Base-by-base conservation (phyloP, 192 early-diverging fungal genomes). In the Allomyces macrogynus region DNA sequence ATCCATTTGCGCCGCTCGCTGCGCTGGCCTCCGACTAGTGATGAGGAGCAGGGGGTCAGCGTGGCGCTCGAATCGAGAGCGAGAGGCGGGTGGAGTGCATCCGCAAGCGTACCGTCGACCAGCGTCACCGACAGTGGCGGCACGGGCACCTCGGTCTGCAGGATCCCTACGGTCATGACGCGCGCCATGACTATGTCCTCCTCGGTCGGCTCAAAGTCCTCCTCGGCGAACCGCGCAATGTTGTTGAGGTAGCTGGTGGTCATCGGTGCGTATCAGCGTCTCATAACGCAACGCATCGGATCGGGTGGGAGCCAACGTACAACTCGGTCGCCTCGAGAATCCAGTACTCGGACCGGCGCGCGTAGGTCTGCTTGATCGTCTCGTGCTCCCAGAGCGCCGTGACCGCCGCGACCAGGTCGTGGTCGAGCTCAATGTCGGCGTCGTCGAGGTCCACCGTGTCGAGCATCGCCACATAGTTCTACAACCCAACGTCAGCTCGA, bases 181-280 rank as follows among this genome's bases (percentile, higher is more conserved):
- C 64, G 64, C 16, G 64, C 64, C 64, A 65, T 65, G 60, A 65
- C 32, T 8, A 18, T 32, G 22, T 65, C 64, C 64, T 65, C 64
- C 22, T 65, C 64, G 44, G 25, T 65, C 60, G 64, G 64, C 60
- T 65, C 64, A 65, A 65, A 65, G 32, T 65, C 64, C 24, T 65
- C 64, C 25, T 65, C 44, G 24, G 60, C 60, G n/a, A 65, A 65
- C 24, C 64, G 44, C 25, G 44, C 25, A 54, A 65, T 24, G 60
- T 65, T 65, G 5, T 65, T 27, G 14, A 65, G 24, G 25, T 65
- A 65, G n/a, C 64, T 65, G 24, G 3, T 24, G n/a, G n/a, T n/a
- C 20, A n/a, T n/a, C n/a, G n/a, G n/a, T n/a, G n/a, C n/a, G n/a
- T n/a, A n/a, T n/a, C n/a, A n/a, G n/a, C n/a, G n/a, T n/a, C n/a